These are phyloP conservation scores for Ceratobasidium theobromae DNA, from an alignment of 1,284 basidiomycete species.

Conservation along the genomic window DNA sequence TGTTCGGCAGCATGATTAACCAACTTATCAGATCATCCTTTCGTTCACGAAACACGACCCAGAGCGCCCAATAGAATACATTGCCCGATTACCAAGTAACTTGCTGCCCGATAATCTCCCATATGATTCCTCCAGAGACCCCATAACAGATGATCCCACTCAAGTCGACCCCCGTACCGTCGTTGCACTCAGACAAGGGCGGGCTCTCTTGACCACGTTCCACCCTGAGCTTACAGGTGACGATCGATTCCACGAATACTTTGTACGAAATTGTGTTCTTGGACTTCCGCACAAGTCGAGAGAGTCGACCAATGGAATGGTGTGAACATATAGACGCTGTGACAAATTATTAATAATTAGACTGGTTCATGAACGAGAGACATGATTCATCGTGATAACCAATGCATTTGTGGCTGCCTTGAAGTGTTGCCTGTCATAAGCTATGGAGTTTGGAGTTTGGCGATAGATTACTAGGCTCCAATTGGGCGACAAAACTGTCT, in stretches of 20 bases:
- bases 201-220: conserved; percentile 86
- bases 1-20: conserved; percentile 35
- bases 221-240: conserved; percentile 94
- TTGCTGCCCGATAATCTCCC: conserved; percentile 50
- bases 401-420: neutral
- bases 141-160: conserved; percentile 36
- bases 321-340: neutral
- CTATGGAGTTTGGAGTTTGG: no score
- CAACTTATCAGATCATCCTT: conserved; percentile 58
- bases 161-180: conserved; percentile 60
- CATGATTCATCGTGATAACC: neutral
- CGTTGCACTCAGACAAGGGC: conserved; percentile 86
- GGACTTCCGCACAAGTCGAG: neutral
- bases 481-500: no score
- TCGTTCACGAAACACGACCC: conserved; percentile 48
- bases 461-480: no score
- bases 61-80: conserved; percentile 49
- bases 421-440: neutral
- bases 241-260: conserved; percentile 86
- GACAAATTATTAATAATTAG: neutral
- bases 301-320: no score
- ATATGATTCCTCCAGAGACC: neutral
- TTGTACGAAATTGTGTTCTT: conserved; percentile 53
- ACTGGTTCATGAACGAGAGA: neutral
- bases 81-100: conserved; percentile 70